Percentiles rank a stretch among this genome's conserved stretches.
These are phyloP conservation scores for Leishmania lainsoni DNA, from an alignment of 208 protist genomes.

Conservation along the genomic window DNA sequence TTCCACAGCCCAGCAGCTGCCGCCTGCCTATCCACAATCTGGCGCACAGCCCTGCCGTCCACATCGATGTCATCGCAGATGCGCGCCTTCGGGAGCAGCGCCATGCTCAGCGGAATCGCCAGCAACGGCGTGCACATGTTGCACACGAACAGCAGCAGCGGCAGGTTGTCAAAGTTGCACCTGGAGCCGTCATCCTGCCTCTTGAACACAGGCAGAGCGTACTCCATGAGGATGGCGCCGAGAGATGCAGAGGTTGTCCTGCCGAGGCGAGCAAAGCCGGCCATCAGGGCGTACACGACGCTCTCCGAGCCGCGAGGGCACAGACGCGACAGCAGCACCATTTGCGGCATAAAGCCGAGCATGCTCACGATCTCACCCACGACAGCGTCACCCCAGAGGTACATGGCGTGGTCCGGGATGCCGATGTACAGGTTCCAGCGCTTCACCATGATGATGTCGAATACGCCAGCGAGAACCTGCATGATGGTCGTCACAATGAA, in stretches of 20 bases:
- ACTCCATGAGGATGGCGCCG: conserved; percentile 56
- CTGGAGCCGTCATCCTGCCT: conserved; percentile 20
- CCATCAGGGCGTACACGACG: conserved; percentile 77
- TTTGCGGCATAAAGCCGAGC: conserved; percentile 73
- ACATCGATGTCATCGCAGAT: conserved; percentile 54
- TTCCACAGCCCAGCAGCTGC: conserved; percentile 1
- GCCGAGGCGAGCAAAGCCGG: conserved; percentile 75
- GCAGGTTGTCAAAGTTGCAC: conserved; percentile 64
- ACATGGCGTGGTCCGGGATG: conserved; percentile 63
- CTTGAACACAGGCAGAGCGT: conserved; percentile 38
- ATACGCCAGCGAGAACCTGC: conserved; percentile 42
- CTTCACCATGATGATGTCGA: conserved; percentile 71
- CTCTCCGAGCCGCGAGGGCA: conserved; percentile 78
- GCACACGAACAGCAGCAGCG: conserved; percentile 48
- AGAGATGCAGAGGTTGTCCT: conserved; percentile 35
- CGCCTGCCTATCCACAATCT: conserved; percentile 6
- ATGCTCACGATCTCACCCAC: conserved; percentile 54
- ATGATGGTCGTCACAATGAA: conserved; percentile 40
- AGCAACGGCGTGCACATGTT: conserved; percentile 51
- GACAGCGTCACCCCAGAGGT: conserved; percentile 64
- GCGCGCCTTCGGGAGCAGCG: conserved; percentile 54
- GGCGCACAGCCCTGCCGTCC: conserved; percentile 36
- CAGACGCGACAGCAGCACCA: conserved; percentile 77
- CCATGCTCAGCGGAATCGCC: conserved; percentile 43
- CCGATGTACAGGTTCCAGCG: conserved; percentile 56